Evolutionary conservation across 805 yeast species (phyloP), one percentile per base, ranked within the genome.

Genomic region (Limtongozyma cylindracea): DNA sequence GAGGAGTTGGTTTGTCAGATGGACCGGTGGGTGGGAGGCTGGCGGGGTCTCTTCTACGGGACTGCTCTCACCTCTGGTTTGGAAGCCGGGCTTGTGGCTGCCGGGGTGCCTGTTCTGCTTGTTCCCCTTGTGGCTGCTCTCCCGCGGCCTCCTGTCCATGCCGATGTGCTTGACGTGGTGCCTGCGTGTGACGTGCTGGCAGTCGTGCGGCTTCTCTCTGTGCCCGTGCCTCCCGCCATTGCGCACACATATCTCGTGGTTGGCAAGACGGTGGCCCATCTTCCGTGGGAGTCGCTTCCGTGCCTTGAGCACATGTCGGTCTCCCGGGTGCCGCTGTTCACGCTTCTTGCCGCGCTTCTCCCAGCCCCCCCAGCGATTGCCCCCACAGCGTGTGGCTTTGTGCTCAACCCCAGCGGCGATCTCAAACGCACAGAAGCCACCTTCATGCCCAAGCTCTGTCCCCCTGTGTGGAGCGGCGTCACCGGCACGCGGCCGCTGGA

Each of bases 271-370:
- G 68, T 88, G 29, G 59, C 61, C n/a, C 37, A 41, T 11, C 49
- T 88, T 16, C 98, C 98, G 0, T 88, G 96, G 96, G 99, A 88
- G 35, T 67, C 78, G 1, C 36, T 82, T 15, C 56, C 65, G 0
- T 53, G 56, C 20, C 38, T 82, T 24, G 41, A 59, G 22, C 35
- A 37, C 0, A 46, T 43, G 21, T 65, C 91, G 0, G 56, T 73
- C 0, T 61, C 91, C 0, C 49, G 95, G 29, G 56, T 80, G 41
- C 91, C 94, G 0, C 71, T n/a, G 91, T 0, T 29, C 42, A 8
- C 35, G 40, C 2, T 32, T 54, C 20, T 40, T 77, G 10, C 20
- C 41, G 2, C 43, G 53, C 2, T 26, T 56, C 21, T 48, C 56
- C 20, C 33, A 24, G 24, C 14, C 23, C 5, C 25, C 27, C 18